Base-by-base conservation (phyloP, 257 asterid species). In the Buddleja alternifolia region DNA sequence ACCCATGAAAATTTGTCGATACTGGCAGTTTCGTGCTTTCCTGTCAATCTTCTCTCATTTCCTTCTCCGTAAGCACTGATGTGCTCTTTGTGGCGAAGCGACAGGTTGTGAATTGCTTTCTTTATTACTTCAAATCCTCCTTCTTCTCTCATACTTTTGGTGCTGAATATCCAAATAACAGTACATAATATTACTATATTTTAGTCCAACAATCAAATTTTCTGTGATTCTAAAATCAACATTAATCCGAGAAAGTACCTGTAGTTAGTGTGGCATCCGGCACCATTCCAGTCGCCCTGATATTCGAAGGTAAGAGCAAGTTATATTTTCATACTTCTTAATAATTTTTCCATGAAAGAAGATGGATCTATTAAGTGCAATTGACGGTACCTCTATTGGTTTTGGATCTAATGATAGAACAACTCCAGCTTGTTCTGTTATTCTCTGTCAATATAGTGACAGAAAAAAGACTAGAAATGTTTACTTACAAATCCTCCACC, bases 61-160 rank as follows among this genome's bases (percentile, higher is more conserved):
- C 99, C 99, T 79, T 93, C 99, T 77, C 99, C 97, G 60, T 93
- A 93, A 63, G 99, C 99, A 72, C 96, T 90, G 77, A 93, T 93
- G 60, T 93, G 99, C n/a, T 84, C 99, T 48, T 48, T 81, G 87
- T 93, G 99, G 56, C 97, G 97, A 72, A 90, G 96, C 0, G 99
- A 90, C n/a, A 93, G 90, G 83, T 90, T 93, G 71, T 81, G 66
- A 73, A 93, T 93, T 3, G 99, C 99, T 73, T 93, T 93, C 91
- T 93, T 93, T 61, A 93, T 93, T n/a, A 81, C 90, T 59, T 90
- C 98, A 64, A 52, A 90, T 3, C 98, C 98, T 39, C 99, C 99
- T 40, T 90, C 97, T 74, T 93, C 98, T 83, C 98, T 93, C 97
- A 83, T 93, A 59, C 89, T 90, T 73, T 85, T 82, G 42, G 99